phyloP scores from a whole-genome alignment of 805 yeast genomes.

The Monosporozyma servazzii region DNA sequence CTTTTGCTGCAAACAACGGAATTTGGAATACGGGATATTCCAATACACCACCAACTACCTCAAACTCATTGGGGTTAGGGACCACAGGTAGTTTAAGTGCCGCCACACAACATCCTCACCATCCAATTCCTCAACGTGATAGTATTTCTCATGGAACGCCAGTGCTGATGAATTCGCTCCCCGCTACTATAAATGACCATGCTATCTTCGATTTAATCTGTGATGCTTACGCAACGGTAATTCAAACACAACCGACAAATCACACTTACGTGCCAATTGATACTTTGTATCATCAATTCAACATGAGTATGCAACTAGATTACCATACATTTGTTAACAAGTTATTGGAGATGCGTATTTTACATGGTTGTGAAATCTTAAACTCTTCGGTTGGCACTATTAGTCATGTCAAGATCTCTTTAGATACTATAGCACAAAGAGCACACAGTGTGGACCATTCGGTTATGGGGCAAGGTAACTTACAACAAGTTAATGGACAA shows the following conservation, averaged over 20 bases:
- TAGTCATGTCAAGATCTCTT: conserved; percentile 18
- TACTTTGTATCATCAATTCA: conserved; percentile 16
- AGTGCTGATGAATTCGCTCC: not conserved
- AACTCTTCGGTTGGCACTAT: conserved; percentile 15
- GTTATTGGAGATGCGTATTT: conserved; percentile 14
- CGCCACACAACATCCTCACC: not conserved
- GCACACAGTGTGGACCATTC: not conserved
- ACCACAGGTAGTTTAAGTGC: not conserved
- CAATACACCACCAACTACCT: not conserved
- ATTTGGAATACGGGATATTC: not conserved
- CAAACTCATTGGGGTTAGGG: not conserved
- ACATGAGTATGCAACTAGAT: conserved; percentile 7
- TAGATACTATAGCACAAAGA: not conserved
- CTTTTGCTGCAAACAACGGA: not conserved
- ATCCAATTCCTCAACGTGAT: not conserved
- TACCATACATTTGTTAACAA: conserved; percentile 17
- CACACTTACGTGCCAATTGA: conserved; percentile 17
- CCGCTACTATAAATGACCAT: not conserved
- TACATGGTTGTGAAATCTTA: conserved; percentile 17
- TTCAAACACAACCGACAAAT: conserved; percentile 5
- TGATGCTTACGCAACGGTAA: conserved; percentile 10
- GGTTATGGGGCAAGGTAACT: not conserved
- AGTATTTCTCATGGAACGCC: not conserved
- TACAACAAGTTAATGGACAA: not conserved
- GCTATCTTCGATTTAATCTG: conserved; percentile 10